A percentile compares a stretch with the other conserved stretches of the same genome.
phyloP scores from a whole-genome alignment of 1,284 basidiomycete species.

The Microbotryum lychnidis-dioicae region DNA sequence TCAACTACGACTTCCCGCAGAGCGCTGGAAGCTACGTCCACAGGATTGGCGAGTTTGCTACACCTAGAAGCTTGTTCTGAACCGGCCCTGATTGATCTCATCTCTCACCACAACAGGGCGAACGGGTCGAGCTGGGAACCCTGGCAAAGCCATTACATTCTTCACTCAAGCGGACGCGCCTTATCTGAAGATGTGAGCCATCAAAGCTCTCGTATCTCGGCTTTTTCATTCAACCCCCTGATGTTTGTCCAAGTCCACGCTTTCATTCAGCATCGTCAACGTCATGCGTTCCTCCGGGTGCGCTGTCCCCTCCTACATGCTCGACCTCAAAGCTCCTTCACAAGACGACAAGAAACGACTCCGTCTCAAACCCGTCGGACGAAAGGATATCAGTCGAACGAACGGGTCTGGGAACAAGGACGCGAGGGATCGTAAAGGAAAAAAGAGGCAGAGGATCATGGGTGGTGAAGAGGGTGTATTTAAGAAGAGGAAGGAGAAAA shows the following conservation, averaged over 20 bases:
- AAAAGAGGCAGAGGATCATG: slow-evolving; percentile 17
- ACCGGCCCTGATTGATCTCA: too few relatives aligned
- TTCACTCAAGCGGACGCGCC: slow-evolving; percentile 90
- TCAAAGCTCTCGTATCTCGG: background rate
- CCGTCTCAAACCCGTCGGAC: slow-evolving; percentile 63
- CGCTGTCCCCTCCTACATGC: slow-evolving; percentile 80
- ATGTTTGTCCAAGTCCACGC: background rate
- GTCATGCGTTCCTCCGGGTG: slow-evolving; percentile 85
- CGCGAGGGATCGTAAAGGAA: slow-evolving; percentile 3
- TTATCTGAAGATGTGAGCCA: slow-evolving; percentile 63
- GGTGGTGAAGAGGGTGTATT: slow-evolving; percentile 64
- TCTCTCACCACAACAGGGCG: slow-evolving; percentile 45
- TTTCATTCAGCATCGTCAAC: slow-evolving; percentile 68
- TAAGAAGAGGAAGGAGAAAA: slow-evolving; percentile 35
- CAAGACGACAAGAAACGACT: slow-evolving; percentile 79
- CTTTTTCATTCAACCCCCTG: slow-evolving; percentile 8
- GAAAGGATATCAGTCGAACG: slow-evolving; percentile 42
- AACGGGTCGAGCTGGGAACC: slow-evolving; percentile 84
- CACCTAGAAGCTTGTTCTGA: too few relatives aligned
- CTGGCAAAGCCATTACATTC: slow-evolving; percentile 87
- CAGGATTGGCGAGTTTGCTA: slow-evolving; percentile 54
- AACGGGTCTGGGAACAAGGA: slow-evolving; percentile 13
- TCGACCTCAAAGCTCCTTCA: slow-evolving; percentile 51
- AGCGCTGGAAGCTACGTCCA: slow-evolving; percentile 92
- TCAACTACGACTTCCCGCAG: slow-evolving; percentile 85